Evolutionary conservation across 2,329 filamentous ascomycete genomes (phyloP).

Genomic region (Fusarium penzigii): DNA sequence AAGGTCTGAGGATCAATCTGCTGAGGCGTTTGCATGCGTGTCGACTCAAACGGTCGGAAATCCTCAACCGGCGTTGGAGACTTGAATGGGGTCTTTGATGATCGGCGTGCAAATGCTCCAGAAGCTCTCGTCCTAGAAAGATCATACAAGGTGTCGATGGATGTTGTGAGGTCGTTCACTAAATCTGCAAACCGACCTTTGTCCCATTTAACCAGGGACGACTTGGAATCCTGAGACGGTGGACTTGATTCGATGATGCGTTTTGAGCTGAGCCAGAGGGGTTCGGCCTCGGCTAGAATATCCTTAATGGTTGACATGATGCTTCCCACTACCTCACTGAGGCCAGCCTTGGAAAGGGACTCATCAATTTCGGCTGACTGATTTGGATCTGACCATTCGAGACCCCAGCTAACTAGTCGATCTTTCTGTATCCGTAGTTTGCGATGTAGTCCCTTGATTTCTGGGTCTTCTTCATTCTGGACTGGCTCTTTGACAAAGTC

Average conservation of each 20-base stretch:
- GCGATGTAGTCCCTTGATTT: conserved; percentile 70
- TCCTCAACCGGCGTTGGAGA: conserved; percentile 44
- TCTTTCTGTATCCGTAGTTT: conserved; percentile 81
- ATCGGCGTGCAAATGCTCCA: conserved; percentile 35
- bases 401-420: conserved; percentile 74
- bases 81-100: conserved; percentile 37
- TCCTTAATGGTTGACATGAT: conserved; percentile 82
- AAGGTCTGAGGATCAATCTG: conserved; percentile 58
- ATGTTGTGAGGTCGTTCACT: conserved; percentile 71
- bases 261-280: conserved; percentile 66
- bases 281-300: conserved; percentile 74
- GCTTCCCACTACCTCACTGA: conserved; percentile 75
- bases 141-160: conserved; percentile 79
- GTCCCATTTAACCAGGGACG: conserved; percentile 63
- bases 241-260: conserved; percentile 41
- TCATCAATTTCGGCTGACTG: conserved; percentile 71
- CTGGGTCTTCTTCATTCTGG: conserved; percentile 65
- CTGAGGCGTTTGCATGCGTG: conserved; percentile 61
- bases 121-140: conserved; percentile 66
- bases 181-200: conserved; percentile 74
- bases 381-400: conserved; percentile 76
- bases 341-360: conserved; percentile 69
- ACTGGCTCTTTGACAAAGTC: conserved; percentile 69
- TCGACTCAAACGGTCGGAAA: conserved; percentile 56
- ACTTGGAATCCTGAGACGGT: conserved; percentile 53